These are phyloP conservation scores for Candida sanyaensis DNA, from an alignment of 1,139 yeast species.

Conservation along the genomic window DNA sequence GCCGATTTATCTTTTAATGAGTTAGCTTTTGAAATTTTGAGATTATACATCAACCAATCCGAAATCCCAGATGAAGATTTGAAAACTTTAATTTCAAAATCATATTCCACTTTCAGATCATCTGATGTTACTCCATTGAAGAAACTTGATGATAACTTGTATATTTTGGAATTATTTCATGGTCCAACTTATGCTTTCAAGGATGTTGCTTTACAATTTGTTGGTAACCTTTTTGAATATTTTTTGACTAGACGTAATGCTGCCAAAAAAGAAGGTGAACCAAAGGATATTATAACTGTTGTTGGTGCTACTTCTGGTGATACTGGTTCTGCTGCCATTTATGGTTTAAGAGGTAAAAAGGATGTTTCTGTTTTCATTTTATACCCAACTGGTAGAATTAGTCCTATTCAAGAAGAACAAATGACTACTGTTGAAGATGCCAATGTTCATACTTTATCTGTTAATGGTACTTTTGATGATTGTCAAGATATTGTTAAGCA, in stretches of 20 bases:
- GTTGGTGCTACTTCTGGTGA: slow-evolving; percentile 99
- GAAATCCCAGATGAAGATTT: slow-evolving; percentile 79
- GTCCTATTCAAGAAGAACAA: slow-evolving; percentile 97
- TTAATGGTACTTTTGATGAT: slow-evolving; percentile 95
- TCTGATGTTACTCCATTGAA: slow-evolving; percentile 82
- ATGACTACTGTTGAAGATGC: slow-evolving; percentile 97
- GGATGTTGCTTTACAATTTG: slow-evolving; percentile 97
- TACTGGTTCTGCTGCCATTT: slow-evolving; percentile 98
- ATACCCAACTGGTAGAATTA: slow-evolving; percentile 96
- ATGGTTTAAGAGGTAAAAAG: slow-evolving; percentile 94
- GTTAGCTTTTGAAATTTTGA: slow-evolving; percentile 82
- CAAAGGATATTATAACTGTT: slow-evolving; percentile 84
- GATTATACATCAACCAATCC: slow-evolving; percentile 64
- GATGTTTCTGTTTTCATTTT: slow-evolving; percentile 95
- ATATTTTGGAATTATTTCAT: slow-evolving; percentile 89
- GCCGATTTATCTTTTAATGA: slow-evolving; percentile 74
- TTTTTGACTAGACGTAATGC: slow-evolving; percentile 79
- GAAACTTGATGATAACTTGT: slow-evolving; percentile 58
- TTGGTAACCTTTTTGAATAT: slow-evolving; percentile 93
- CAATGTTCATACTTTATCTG: slow-evolving; percentile 92
- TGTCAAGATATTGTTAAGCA: slow-evolving; percentile 96
- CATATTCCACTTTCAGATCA: slow-evolving; percentile 90
- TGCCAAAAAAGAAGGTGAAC: slow-evolving; percentile 54
- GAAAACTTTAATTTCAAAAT: slow-evolving; percentile 57
- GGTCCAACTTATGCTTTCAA: slow-evolving; percentile 99